Evolutionary conservation across 2,329 filamentous ascomycete genomes (phyloP).

Genomic region (Rhynchosporium agropyri): DNA sequence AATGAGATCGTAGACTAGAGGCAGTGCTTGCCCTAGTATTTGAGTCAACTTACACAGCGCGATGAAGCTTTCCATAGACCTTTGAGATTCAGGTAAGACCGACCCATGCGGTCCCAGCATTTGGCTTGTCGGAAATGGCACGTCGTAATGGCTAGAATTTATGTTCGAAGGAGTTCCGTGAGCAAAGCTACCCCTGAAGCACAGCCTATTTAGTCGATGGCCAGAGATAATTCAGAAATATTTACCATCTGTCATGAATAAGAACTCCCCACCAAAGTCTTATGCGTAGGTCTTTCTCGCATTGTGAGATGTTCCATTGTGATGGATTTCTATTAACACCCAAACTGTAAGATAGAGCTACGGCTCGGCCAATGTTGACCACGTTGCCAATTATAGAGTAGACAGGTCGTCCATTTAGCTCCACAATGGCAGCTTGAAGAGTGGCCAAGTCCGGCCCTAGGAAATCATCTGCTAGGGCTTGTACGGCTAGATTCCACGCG

Average conservation of each 20-base stretch:
- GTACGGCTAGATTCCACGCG: conserved; percentile 63
- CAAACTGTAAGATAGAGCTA: conserved; percentile 56
- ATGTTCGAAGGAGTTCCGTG: conserved; percentile 33
- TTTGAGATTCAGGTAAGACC: conserved; percentile 5
- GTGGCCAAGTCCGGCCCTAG: conserved; percentile 61
- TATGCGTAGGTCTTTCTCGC: conserved; percentile 55
- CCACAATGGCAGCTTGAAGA: conserved; percentile 58
- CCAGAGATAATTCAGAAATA: neutral
- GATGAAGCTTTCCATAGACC: conserved; percentile 29
- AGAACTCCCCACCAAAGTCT: conserved; percentile 59
- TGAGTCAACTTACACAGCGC: conserved; percentile 31
- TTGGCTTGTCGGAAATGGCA: conserved; percentile 29
- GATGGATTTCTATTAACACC: conserved; percentile 57
- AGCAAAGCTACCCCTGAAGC: conserved; percentile 33
- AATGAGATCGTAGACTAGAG: conserved; percentile 28
- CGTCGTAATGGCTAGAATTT: conserved; percentile 31
- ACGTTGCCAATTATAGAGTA: conserved; percentile 62
- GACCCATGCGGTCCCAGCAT: conserved; percentile 20
- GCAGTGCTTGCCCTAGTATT: conserved; percentile 31
- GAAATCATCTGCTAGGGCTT: conserved; percentile 61
- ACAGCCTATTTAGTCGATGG: neutral
- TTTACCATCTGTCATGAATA: conserved; percentile 58
- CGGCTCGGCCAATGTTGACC: conserved; percentile 52
- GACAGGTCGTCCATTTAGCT: conserved; percentile 61
- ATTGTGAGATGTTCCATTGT: conserved; percentile 54